A percentile compares a stretch with the other conserved stretches of the same genome.
phyloP scores from a whole-genome alignment of 1,284 basidiomycete genomes.

The Hemileia vastatrix region DNA sequence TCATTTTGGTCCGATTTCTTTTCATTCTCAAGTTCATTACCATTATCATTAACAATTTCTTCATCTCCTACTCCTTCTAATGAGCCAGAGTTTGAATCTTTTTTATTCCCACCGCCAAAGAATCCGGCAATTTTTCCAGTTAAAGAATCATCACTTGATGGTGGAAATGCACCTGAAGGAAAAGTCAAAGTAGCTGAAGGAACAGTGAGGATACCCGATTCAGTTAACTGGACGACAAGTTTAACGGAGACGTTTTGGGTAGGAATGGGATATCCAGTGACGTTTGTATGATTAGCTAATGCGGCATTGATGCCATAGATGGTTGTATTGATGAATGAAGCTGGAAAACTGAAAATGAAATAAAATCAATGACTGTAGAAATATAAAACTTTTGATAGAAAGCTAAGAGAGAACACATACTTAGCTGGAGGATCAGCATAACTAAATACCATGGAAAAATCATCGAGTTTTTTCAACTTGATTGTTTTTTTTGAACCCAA shows the following conservation, averaged over 20 bases:
- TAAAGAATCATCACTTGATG: constrained; percentile 23
- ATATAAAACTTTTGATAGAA: constrained; percentile 8
- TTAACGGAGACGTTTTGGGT: constrained; percentile 60
- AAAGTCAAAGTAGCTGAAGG: constrained; percentile 59
- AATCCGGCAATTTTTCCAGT: constrained; percentile 71
- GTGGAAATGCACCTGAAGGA: constrained; percentile 49
- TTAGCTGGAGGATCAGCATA: constrained; percentile 48
- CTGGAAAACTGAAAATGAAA: constrained; percentile 15
- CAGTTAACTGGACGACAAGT: constrained; percentile 66
- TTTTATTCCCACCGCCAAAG: constrained; percentile 56
- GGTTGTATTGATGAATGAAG: constrained; percentile 56
- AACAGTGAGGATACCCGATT: constrained; percentile 63
- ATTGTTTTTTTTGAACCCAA: constrained; percentile 69
- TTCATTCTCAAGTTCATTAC: constrained; percentile 25
- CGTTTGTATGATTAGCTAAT: constrained; percentile 61
- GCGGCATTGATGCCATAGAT: constrained; percentile 62
- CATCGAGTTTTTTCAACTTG: constrained; percentile 66
- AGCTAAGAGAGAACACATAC: constrained; percentile 48
- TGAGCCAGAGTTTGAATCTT: too few relatives aligned
- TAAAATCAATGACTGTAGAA: constrained; percentile 1
- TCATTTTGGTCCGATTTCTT: constrained; percentile 27
- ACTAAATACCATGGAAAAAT: constrained; percentile 62
- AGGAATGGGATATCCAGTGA: constrained; percentile 50
- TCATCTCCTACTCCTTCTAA: constrained; percentile 23
- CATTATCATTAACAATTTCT: constrained; percentile 12